Percentiles rank a stretch among this genome's conserved stretches.
These are phyloP conservation scores for Entoloma clypeatum DNA, from an alignment of 1,284 basidiomycete species.

Conservation along the genomic window DNA sequence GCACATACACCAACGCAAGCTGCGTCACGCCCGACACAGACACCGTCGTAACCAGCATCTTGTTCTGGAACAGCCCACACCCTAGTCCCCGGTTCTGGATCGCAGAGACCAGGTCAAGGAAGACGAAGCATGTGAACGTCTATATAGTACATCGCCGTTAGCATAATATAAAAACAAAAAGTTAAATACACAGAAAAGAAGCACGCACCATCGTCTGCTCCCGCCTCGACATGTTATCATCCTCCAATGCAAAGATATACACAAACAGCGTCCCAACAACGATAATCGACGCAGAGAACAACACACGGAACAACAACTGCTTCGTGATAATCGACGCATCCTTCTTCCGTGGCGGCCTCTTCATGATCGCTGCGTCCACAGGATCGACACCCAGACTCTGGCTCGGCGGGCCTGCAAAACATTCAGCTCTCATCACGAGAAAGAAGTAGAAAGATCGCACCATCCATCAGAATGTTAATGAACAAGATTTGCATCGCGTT, in stretches of 20 bases:
- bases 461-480: constrained; percentile 99
- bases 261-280: constrained; percentile 87
- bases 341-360: constrained; percentile 83
- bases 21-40: constrained; percentile 81
- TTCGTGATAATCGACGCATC: constrained; percentile 82
- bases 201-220: constrained; percentile 90
- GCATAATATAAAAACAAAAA: neutral
- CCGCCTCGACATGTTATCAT: constrained; percentile 75
- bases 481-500: constrained; percentile 99
- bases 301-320: constrained; percentile 72
- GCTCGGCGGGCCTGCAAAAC: constrained; percentile 76
- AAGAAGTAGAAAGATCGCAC: constrained; percentile 38
- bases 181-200: neutral
- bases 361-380: constrained; percentile 88
- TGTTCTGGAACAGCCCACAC: constrained; percentile 76
- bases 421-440: constrained; percentile 10
- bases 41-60: constrained; percentile 87
- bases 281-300: constrained; percentile 90
- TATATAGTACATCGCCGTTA: constrained; percentile 27
- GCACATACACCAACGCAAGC: constrained; percentile 85
- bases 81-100: constrained; percentile 90
- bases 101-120: constrained; percentile 94
- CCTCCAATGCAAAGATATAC: constrained; percentile 79
- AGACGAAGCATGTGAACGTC: constrained; percentile 97
- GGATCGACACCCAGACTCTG: constrained; percentile 97